Evolutionary conservation across 768 basidiomycete species (phyloP).

Genomic region (Hortiboletus flavorubellus): DNA sequence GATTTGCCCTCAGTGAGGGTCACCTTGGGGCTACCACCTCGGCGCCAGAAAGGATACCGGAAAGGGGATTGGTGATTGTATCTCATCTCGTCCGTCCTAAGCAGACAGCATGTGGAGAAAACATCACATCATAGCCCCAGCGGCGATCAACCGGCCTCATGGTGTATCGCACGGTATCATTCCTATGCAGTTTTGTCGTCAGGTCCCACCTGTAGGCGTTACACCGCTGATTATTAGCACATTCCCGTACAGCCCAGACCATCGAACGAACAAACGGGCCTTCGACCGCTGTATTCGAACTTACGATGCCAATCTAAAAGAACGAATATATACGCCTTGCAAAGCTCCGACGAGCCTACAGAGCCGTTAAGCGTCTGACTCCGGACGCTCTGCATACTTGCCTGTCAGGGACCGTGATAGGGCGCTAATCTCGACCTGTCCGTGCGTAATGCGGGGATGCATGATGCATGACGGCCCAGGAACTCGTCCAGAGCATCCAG

Average conservation of each 20-base stretch:
- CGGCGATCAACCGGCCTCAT: constrained; percentile 64
- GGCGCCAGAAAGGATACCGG: constrained; percentile 39
- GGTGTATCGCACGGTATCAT: constrained; percentile 29
- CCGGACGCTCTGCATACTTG: too few species aligned
- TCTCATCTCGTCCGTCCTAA: neutral
- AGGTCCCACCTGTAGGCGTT: constrained; percentile 53
- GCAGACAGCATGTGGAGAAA: neutral
- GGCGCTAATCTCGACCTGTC: too few species aligned
- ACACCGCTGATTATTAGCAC: neutral
- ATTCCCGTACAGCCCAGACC: neutral
- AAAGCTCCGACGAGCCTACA: too few species aligned
- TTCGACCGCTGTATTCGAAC: constrained; percentile 47
- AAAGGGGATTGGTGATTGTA: neutral
- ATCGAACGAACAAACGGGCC: constrained; percentile 61
- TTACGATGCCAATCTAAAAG: constrained; percentile 79
- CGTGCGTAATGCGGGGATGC: too few species aligned
- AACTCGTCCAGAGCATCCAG: too few species aligned
- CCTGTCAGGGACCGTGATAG: too few species aligned
- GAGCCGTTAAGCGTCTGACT: too few species aligned
- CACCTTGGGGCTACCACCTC: constrained; percentile 42
- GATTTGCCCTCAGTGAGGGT: too few species aligned
- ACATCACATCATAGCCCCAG: constrained; percentile 54
- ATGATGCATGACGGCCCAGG: too few species aligned
- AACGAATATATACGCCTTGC: neutral
- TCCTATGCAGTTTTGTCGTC: constrained; percentile 36